phyloP scores from a whole-genome alignment of 495 filamentous ascomycete species.

The Tuber brumale region DNA sequence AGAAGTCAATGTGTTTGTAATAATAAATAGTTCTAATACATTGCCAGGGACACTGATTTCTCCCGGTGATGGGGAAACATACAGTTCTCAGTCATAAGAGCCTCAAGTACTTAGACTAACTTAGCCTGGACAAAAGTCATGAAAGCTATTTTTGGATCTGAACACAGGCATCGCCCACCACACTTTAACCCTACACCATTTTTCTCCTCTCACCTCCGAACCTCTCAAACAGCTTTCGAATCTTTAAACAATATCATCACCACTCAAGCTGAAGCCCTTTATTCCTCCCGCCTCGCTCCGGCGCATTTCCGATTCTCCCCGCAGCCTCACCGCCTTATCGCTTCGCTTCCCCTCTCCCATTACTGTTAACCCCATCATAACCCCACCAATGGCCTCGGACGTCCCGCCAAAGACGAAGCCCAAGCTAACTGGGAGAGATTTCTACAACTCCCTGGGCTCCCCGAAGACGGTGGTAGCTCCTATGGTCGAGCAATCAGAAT shows the following conservation, averaged over 20 bases:
- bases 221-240: conserved; percentile 21
- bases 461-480: conserved; percentile 86
- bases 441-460: conserved; percentile 88
- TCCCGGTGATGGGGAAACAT: neutral
- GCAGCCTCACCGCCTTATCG: neutral
- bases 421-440: conserved; percentile 75
- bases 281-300: conserved; percentile 23
- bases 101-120: neutral
- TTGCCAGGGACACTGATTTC: neutral
- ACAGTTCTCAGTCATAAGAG: neutral
- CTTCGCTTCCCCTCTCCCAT: conserved; percentile 2
- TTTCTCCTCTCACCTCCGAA: conserved; percentile 10
- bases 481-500: conserved; percentile 98
- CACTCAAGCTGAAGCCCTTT: conserved; percentile 17
- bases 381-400: conserved; percentile 1
- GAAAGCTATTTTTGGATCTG: neutral
- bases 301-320: neutral
- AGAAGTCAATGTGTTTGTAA: neutral
- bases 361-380: neutral
- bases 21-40: neutral
- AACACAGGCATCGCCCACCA: neutral
- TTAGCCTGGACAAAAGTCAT: too few relatives aligned
- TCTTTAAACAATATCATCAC: conserved; percentile 19
- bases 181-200: neutral
- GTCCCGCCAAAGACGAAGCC: conserved; percentile 33